Percentiles rank a stretch among this genome's conserved stretches.
phyloP scores from a whole-genome alignment of 805 yeast species.

The Ogataea glucozyma region DNA sequence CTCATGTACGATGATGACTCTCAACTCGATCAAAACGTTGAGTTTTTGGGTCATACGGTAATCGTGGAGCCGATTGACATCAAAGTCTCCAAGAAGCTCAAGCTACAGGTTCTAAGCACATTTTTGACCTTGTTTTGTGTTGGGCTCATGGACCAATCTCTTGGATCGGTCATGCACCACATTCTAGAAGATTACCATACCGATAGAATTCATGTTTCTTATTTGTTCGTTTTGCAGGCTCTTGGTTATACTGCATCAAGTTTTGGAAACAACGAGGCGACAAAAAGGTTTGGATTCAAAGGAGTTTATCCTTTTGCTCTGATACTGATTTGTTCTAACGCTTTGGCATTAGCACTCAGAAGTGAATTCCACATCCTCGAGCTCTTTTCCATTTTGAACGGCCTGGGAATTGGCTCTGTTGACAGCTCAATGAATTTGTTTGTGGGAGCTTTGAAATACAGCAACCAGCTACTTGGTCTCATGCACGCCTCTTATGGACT shows the following conservation, averaged over 20 bases:
- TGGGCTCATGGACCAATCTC: conserved; percentile 61
- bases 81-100: conserved; percentile 39
- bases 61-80: conserved; percentile 43
- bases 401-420: conserved; percentile 56
- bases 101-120: conserved; percentile 44
- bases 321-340: conserved; percentile 6
- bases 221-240: conserved; percentile 52
- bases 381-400: conserved; percentile 42
- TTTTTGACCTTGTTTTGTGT: conserved; percentile 44
- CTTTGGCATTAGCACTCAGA: conserved; percentile 37
- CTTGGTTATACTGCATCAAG: conserved; percentile 59
- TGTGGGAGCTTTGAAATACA: conserved; percentile 47
- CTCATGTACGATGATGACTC: conserved; percentile 7
- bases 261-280: conserved; percentile 44
- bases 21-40: conserved; percentile 8
- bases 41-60: conserved; percentile 27
- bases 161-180: conserved; percentile 60
- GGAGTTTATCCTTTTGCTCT: conserved; percentile 42
- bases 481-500: conserved; percentile 55
- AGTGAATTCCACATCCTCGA: conserved; percentile 47
- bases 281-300: conserved; percentile 46
- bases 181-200: conserved; percentile 48
- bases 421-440: conserved; percentile 60
- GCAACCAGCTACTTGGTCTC: conserved; percentile 51
- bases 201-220: conserved; percentile 48